Conservation (phyloP, 208 protist genomes). For the Trichomonas tenax region DNA sequence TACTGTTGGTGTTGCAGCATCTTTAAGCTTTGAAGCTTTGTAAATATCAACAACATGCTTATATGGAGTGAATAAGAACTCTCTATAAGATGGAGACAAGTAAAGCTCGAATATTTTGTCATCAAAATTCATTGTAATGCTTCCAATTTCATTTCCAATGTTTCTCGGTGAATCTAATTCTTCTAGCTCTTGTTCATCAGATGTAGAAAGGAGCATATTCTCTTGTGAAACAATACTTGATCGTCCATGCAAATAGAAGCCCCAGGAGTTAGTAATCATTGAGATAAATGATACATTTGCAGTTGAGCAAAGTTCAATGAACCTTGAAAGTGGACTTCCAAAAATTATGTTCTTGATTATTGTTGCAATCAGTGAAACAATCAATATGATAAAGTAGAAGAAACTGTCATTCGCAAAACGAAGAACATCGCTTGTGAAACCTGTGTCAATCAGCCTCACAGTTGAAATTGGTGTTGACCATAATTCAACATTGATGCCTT, state of each 20-base stretch:
- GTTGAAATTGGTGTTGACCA: background rate
- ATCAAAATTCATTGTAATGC: background rate
- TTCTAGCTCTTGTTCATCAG: background rate
- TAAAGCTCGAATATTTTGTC: background rate
- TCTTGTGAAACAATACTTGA: background rate
- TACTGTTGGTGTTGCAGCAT: background rate
- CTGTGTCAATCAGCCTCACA: background rate
- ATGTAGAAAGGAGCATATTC: background rate
- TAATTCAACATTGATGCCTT: background rate
- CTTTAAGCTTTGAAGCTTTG: background rate
- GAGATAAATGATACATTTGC: background rate
- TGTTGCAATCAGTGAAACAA: background rate
- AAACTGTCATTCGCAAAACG: background rate
- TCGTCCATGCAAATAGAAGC: background rate
- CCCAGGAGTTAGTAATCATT: background rate
- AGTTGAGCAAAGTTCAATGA: background rate
- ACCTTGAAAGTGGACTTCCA: background rate
- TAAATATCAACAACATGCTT: background rate
- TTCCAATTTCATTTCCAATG: background rate
- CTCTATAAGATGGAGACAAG: background rate
- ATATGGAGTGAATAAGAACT: background rate
- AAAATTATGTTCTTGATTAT: background rate
- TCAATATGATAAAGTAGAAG: background rate
- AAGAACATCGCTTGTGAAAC: background rate
- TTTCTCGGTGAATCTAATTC: background rate